Evolutionary conservation across 1,284 basidiomycete species (phyloP).

Genomic region (Ganoderma lingzhi): DNA sequence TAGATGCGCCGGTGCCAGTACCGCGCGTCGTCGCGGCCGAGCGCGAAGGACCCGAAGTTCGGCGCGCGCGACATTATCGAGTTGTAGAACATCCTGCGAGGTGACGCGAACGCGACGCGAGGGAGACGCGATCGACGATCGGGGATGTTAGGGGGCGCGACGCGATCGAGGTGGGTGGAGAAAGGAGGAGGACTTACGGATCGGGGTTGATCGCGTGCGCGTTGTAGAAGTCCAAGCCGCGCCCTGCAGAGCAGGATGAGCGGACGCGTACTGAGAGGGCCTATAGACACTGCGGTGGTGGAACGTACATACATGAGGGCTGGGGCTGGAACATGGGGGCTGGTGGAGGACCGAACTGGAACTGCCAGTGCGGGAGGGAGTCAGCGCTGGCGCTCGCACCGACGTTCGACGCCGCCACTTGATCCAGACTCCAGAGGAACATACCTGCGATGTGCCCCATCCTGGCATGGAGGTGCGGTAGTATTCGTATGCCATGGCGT

Average conservation of each 20-base stretch:
- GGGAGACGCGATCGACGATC: neutral
- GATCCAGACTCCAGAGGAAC: neutral
- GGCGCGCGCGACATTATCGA: constrained; percentile 62
- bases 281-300: constrained; percentile 5
- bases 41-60: constrained; percentile 47
- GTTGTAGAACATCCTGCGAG: constrained; percentile 51
- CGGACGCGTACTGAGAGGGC: constrained; percentile 8
- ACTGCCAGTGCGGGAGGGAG: constrained; percentile 44
- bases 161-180: neutral
- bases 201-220: constrained; percentile 65
- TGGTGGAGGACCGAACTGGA: constrained; percentile 62
- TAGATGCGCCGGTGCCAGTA: constrained; percentile 68
- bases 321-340: constrained; percentile 64
- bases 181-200: constrained; percentile 61
- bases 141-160: neutral
- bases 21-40: constrained; percentile 61
- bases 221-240: constrained; percentile 66
- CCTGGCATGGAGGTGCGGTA: constrained; percentile 34
- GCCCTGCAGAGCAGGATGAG: constrained; percentile 48
- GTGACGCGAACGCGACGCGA: neutral
- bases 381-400: neutral
- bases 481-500: constrained; percentile 33
- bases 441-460: constrained; percentile 38
- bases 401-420: too few relatives aligned
- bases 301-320: constrained; percentile 53